phyloP scores from a whole-genome alignment of 306 rosid genomes.

The Ceratonia siliqua region DNA sequence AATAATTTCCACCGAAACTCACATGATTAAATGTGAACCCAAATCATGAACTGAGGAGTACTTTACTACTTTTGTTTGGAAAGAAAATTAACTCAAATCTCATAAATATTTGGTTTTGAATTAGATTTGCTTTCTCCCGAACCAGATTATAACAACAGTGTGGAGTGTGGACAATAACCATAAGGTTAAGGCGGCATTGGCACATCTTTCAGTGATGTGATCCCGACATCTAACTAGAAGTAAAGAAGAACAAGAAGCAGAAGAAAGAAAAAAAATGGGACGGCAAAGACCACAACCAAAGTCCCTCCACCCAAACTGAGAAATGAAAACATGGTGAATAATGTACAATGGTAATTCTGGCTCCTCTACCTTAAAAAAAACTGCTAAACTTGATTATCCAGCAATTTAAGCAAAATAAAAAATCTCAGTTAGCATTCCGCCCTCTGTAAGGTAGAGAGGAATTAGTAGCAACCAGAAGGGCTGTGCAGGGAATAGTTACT shows the following conservation, averaged over 20 bases:
- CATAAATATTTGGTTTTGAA: not conserved
- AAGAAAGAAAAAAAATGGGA: too few relatives aligned
- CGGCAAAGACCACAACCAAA: not conserved
- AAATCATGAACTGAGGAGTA: too few relatives aligned
- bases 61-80: not conserved
- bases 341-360: not conserved
- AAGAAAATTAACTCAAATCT: not conserved
- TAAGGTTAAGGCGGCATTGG: not conserved
- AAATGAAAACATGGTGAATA: not conserved
- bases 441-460: slow-evolving; percentile 7
- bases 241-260: too few relatives aligned
- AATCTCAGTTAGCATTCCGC: not conserved
- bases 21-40: too few relatives aligned
- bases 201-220: not conserved
- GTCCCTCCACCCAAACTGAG: not conserved
- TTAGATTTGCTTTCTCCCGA: not conserved
- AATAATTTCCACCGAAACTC: too few relatives aligned
- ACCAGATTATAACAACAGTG: not conserved
- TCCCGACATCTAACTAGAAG: not conserved
- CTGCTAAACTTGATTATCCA: slow-evolving; percentile 12
- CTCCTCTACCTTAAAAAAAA: not conserved
- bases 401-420: slow-evolving; percentile 13
- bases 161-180: not conserved
- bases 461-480: not conserved
- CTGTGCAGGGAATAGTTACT: slow-evolving; percentile 3